Percentiles rank a stretch among this genome's conserved stretches.
phyloP scores from a whole-genome alignment of 2,329 filamentous ascomycete species.

The Paraconiothyrium brasiliense region DNA sequence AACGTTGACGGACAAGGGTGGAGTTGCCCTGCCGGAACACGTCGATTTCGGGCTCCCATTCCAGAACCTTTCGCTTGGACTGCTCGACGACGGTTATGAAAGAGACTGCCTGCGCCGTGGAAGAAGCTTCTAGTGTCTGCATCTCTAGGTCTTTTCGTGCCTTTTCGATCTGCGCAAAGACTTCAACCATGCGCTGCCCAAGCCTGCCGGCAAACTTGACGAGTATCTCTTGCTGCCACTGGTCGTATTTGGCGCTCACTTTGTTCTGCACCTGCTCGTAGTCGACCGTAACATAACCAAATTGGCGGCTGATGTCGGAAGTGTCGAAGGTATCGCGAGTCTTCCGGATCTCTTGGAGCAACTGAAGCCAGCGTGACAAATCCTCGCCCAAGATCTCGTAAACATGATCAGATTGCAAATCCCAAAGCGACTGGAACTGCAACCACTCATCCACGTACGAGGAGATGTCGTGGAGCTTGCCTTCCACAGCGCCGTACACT shows the following conservation, averaged over 20 bases:
- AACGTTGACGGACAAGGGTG: conserved; percentile 87
- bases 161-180: conserved; percentile 90
- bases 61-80: conserved; percentile 90
- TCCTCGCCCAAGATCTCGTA: conserved; percentile 93
- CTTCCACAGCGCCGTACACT: conserved; percentile 85
- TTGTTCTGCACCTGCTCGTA: conserved; percentile 99
- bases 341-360: conserved; percentile 96
- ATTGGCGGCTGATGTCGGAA: conserved; percentile 89
- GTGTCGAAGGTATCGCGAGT: conserved; percentile 97
- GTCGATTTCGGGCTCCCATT: conserved; percentile 95
- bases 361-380: conserved; percentile 89
- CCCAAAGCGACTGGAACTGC: conserved; percentile 98
- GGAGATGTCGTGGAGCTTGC: conserved; percentile 80
- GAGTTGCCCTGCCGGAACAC: conserved; percentile 96
- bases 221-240: conserved; percentile 98
- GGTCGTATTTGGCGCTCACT: conserved; percentile 98
- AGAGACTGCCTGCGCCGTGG: conserved; percentile 94
- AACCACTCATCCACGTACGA: conserved; percentile 97
- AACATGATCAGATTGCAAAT: conserved; percentile 93
- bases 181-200: conserved; percentile 88
- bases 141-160: conserved; percentile 89
- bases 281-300: conserved; percentile 94
- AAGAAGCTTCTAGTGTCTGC: conserved; percentile 91
- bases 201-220: conserved; percentile 91
- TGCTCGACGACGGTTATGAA: conserved; percentile 99